Percentiles rank a stretch among this genome's conserved stretches.
These are phyloP conservation scores for Neurospora sp. DNA, from an alignment of 495 filamentous ascomycete species.

Conservation along the genomic window DNA sequence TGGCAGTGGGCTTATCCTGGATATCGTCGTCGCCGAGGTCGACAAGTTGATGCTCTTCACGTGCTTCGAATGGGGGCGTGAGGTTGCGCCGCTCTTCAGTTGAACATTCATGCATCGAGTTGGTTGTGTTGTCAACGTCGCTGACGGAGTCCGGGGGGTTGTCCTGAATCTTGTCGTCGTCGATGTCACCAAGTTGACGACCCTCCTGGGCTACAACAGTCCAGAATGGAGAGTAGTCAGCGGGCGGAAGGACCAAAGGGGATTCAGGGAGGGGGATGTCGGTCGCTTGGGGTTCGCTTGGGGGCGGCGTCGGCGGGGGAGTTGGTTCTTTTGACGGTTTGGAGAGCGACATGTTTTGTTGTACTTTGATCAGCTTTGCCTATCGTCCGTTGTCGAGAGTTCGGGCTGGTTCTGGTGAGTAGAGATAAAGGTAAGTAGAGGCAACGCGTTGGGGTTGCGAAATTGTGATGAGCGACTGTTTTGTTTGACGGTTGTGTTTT, in stretches of 20 bases:
- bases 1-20: accelerated
- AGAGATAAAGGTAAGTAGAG: neutral
- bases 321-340: neutral
- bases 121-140: neutral
- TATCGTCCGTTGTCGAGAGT: neutral
- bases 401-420: neutral
- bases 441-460: neutral
- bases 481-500: neutral
- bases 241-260: neutral
- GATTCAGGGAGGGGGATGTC: neutral
- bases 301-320: neutral
- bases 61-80: accelerated
- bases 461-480: neutral
- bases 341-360: neutral
- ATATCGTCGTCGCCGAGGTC: neutral
- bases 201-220: neutral
- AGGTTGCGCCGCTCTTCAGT: neutral
- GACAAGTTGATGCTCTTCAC: neutral
- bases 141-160: neutral
- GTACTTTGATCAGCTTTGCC: too few species aligned
- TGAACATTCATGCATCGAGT: neutral
- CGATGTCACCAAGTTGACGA: neutral
- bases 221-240: neutral
- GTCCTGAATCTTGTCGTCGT: neutral
- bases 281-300: neutral